Base-by-base conservation (phyloP, 345 rosid species). In the Microthlaspi erraticum region DNA sequence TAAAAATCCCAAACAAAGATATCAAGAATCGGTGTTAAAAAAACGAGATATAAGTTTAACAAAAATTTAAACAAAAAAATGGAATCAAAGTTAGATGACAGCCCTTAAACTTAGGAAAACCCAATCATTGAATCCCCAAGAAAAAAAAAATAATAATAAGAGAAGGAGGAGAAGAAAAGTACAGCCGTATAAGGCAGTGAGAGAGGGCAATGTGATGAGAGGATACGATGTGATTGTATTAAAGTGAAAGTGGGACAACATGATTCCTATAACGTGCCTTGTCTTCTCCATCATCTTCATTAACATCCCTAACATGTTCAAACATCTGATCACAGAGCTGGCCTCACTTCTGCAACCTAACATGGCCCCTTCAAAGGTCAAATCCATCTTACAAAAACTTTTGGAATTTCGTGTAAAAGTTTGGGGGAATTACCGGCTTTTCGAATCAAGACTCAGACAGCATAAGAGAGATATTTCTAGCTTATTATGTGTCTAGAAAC, bases 301-400 rank as follows among this genome's bases (percentile, higher is more conserved):
- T 68, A 53, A 75, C 69, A 62, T 69, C 79, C 55, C 60, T 60
- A 69, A 69, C 79, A 70, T 76, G 75, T 70, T 64, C 70, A 68
- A 75, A 54, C 74, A 68, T 61, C 70, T 61, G 70, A 68, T 75
- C 64, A 60, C 1, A 75, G 59, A 68, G 78, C 70, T 75, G 74
- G 70, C 70, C 78, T 75, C 74, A 62, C 79, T 68, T 75, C 70
- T 75, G 70, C 49, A 75, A 61, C 64, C 52, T 68, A 75, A 68
- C 79, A 75, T 75, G 79, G 72, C 66, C 72, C 60, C 64, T 75
- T 60, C 37, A 60, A 75, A 66, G 42, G 57, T 68, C 74, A 68
- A 75, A 68, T 75, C 64, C 5, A 60, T 74, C 57, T 17, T 32
- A 52, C 63, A 51, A 2, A 2, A 44, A 17, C 39, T 42, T 61